Conservation (phyloP, 2,329 filamentous ascomycete genomes). For the Metarhizium guizhouense region DNA sequence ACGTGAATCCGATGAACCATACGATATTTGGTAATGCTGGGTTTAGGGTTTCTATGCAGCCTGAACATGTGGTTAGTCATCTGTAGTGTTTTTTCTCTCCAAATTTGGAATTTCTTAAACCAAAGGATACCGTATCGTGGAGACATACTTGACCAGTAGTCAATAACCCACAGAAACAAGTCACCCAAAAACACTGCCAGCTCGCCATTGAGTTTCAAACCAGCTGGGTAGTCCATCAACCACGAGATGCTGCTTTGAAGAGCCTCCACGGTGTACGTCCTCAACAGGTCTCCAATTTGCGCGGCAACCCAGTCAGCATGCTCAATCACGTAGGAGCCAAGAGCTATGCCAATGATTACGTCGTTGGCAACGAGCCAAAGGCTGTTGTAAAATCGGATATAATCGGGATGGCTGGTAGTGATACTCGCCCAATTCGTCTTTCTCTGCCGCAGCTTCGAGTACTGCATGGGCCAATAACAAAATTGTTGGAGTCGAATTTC, state of each 20-base stretch:
- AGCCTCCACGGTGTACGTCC: conserved; percentile 78
- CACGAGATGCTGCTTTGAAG: conserved; percentile 83
- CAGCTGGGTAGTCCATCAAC: conserved; percentile 93
- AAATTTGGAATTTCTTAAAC: conserved; percentile 8
- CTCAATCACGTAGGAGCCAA: conserved; percentile 95
- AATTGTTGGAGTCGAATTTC: conserved; percentile 97
- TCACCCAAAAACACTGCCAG: conserved; percentile 90
- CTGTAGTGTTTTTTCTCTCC: too few relatives aligned
- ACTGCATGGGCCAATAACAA: conserved; percentile 98
- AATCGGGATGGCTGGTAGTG: conserved; percentile 90
- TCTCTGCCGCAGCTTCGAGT: conserved; percentile 78
- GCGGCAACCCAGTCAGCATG: conserved; percentile 78
- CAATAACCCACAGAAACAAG: conserved; percentile 95
- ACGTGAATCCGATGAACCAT: conserved; percentile 87
- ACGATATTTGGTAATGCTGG: conserved; percentile 80
- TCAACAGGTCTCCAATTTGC: conserved; percentile 67
- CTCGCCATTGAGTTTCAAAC: conserved; percentile 90
- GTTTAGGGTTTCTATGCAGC: conserved; percentile 66
- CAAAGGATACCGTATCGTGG: background rate
- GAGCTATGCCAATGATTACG: conserved; percentile 93
- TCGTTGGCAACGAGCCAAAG: conserved; percentile 98
- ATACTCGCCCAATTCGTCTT: conserved; percentile 94
- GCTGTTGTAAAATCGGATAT: conserved; percentile 98
- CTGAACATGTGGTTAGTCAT: conserved; percentile 29
- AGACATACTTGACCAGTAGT: conserved; percentile 79